Evolutionary conservation across 495 filamentous ascomycete species (phyloP).

Genomic region (Pseudevernia furfuracea): DNA sequence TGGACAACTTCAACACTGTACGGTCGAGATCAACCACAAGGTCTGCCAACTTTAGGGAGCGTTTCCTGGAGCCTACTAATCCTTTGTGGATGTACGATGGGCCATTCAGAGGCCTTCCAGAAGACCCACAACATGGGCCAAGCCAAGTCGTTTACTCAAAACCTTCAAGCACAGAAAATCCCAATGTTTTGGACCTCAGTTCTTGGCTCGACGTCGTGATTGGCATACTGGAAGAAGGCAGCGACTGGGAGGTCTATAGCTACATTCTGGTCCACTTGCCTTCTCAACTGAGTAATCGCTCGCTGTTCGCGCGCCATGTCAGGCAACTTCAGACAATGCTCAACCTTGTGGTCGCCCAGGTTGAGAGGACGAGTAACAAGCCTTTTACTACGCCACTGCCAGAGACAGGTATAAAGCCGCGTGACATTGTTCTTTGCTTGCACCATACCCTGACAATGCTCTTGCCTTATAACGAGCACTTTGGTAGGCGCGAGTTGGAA

Average conservation of each 20-base stretch:
- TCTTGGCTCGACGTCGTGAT: conserved; percentile 73
- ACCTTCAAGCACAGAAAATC: conserved; percentile 22
- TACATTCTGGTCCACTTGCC: conserved; percentile 82
- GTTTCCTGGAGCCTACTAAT: conserved; percentile 37
- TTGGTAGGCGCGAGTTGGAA: conserved; percentile 78
- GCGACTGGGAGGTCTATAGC: conserved; percentile 91
- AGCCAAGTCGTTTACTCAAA: conserved; percentile 40
- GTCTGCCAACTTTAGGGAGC: conserved; percentile 21
- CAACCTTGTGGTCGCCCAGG: conserved; percentile 68
- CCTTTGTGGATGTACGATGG: conserved; percentile 51
- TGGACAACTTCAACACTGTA: conserved; percentile 21
- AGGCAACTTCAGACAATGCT: conserved; percentile 70
- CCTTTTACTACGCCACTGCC: conserved; percentile 62
- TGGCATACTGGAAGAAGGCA: conserved; percentile 62
- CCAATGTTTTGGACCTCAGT: conserved; percentile 50
- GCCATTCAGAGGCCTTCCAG: conserved; percentile 42
- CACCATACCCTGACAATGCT: conserved; percentile 78
- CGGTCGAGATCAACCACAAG: conserved; percentile 34
- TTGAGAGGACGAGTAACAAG: conserved; percentile 46
- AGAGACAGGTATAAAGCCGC: conserved; percentile 69
- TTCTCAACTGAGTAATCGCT: conserved; percentile 79
- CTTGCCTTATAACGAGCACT: conserved; percentile 77
- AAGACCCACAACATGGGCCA: conserved; percentile 41
- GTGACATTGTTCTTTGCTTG: conserved; percentile 79
- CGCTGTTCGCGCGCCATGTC: conserved; percentile 66